Percentiles rank a stretch among this genome's conserved stretches.
Conservation (phyloP, 1,139 yeast species). For the Yamadazyma diddensiae region DNA sequence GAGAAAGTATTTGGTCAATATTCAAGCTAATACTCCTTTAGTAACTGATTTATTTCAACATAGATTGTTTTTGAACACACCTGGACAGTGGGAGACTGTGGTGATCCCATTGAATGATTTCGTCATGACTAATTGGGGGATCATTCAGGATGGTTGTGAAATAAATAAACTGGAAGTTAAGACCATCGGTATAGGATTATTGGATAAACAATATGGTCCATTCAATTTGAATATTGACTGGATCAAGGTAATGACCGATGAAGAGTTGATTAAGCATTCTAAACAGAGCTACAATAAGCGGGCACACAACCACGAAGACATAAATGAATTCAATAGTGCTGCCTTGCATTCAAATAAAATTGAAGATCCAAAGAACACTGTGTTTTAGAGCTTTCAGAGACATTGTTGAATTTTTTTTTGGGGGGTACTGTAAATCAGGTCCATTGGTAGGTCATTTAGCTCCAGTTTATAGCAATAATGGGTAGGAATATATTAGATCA, state of each 20-base stretch:
- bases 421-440: too few relatives aligned
- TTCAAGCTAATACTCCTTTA: constrained; percentile 77
- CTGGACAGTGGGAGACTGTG: constrained; percentile 85
- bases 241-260: constrained; percentile 67
- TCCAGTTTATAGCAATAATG: too few relatives aligned
- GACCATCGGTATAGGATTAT: constrained; percentile 75
- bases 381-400: too few relatives aligned
- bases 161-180: constrained; percentile 65
- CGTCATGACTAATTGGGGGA: constrained; percentile 82
- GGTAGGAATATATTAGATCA: too few relatives aligned
- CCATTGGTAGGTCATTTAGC: too few relatives aligned
- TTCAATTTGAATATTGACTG: constrained; percentile 68
- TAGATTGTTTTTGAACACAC: constrained; percentile 66
- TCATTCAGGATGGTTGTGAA: constrained; percentile 63
- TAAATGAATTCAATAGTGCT: constrained; percentile 20
- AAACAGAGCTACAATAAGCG: constrained; percentile 13
- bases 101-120: constrained; percentile 74
- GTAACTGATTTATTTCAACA: constrained; percentile 83
- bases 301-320: constrained; percentile 21
- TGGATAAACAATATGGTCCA: constrained; percentile 80
- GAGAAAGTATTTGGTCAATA: constrained; percentile 72
- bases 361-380: constrained; percentile 34
- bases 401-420: too few relatives aligned
- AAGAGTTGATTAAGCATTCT: constrained; percentile 38
- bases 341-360: constrained; percentile 19